Percentiles rank a stretch among this genome's conserved stretches.
Evolutionary conservation across 306 rosid genomes (phyloP).

Genomic region (Corylus americana): DNA sequence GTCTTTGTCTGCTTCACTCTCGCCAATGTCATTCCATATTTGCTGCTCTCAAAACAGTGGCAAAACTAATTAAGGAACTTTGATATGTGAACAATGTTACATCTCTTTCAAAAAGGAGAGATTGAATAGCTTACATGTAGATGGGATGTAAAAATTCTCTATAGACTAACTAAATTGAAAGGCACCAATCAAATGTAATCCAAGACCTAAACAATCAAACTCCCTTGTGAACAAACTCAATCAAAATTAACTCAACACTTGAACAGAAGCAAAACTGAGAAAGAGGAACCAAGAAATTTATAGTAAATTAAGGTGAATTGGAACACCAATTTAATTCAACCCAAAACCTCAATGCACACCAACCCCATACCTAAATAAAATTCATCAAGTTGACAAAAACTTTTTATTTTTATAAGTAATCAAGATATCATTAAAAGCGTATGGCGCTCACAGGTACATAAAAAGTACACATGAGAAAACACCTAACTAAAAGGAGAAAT

Average conservation of each 20-base stretch:
- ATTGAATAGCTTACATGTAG: neutral
- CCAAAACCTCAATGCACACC: neutral
- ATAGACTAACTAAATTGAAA: neutral
- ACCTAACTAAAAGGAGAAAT: neutral
- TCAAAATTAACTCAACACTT: neutral
- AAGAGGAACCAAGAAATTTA: neutral
- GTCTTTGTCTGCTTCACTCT: constrained; percentile 74
- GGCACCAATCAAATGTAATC: constrained; percentile 9
- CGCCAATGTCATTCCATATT: constrained; percentile 97
- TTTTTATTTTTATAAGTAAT: neutral
- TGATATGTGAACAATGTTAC: neutral
- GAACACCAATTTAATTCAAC: neutral
- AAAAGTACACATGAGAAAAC: no score
- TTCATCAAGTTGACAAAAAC: neutral
- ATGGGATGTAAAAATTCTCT: neutral
- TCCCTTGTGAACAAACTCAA: neutral
- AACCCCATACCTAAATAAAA: neutral
- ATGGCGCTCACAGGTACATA: no score
- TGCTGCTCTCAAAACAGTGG: constrained; percentile 51
- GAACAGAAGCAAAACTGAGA: neutral
- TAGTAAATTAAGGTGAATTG: neutral
- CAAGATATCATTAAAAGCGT: no score
- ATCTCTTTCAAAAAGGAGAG: neutral
- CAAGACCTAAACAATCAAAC: neutral
- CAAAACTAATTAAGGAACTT: neutral